Evolutionary conservation across 139 green algal genomes (phyloP), one percentile per base, ranked within the genome.

Genomic region (Volvox africanus): DNA sequence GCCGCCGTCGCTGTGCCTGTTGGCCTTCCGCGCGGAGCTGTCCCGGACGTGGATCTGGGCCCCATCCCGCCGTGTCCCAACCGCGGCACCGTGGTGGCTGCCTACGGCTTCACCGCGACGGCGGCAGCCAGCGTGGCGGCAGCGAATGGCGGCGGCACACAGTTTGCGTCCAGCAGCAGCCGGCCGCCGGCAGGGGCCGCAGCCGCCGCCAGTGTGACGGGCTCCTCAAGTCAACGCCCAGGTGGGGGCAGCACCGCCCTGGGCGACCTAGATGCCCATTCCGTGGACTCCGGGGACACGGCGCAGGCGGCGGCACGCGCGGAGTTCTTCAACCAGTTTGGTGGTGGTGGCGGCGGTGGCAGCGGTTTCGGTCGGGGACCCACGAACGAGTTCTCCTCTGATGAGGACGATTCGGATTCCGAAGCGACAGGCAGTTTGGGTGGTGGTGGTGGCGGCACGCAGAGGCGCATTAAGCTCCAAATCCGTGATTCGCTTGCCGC

Each of bases 401-500:
- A 84, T 24, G 75, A 84, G 16, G 75, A 85, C 14, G 86, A 90
- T 61, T 67, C 36, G 65, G 71, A 61, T 16, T 44, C 86, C 32
- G 90, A 33, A 30, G 30, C 79, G 65, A 32, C 50, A 79, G 61
- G 30, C 81, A 88, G 26, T 32, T 35, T 19, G 61, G 65, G 24
- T 82, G 76, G 50, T 62, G 30, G 44, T 82, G 33, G 44, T 28
- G n/a, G 67, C 71, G 20, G 80, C 80, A 21, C 21, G 50, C 71
- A 61, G 22, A 50, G 82, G 67, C 89, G 22, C 68, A 89, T 82
- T 33, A 88, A 79, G 80, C 35, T 86, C 69, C 82, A 92, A 81
- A 85, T 92, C 69, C 69, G 61, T 14, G 86, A 89, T 71, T 65
- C 78, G 9, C 67, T 24, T 14, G 26, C 9, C 44, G 50, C 71